Evolutionary conservation across 257 asterid genomes (phyloP).

Genomic region (Cynanchum wilfordii): DNA sequence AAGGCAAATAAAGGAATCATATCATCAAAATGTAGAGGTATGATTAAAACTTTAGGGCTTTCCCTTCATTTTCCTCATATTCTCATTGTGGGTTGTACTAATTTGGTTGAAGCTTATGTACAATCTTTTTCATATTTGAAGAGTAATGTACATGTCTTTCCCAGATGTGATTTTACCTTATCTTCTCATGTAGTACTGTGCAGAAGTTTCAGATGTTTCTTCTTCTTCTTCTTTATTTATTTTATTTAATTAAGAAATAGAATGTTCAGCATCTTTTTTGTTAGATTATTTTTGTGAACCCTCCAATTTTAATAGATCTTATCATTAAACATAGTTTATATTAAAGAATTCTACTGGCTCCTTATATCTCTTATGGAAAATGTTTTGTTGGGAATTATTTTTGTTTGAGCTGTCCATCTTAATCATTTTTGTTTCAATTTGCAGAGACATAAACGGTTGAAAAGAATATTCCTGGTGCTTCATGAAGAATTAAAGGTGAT

Average conservation of each 20-base stretch:
- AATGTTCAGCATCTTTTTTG: neutral
- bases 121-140: neutral
- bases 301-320: neutral
- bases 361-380: neutral
- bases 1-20: constrained; percentile 64
- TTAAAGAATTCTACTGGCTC: neutral
- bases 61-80: neutral
- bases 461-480: constrained; percentile 69
- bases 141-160: neutral
- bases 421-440: constrained; percentile 18
- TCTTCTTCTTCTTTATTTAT: neutral
- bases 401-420: constrained; percentile 22
- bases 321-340: neutral
- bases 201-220: neutral
- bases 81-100: neutral
- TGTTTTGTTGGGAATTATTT: neutral
- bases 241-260: neutral
- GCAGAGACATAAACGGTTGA: constrained; percentile 77
- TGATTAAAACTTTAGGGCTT: constrained; percentile 13
- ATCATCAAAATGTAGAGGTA: constrained; percentile 77
- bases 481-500: constrained; percentile 74
- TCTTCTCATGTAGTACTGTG: neutral
- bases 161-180: neutral
- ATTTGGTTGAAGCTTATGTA: neutral
- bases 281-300: neutral